Evolutionary conservation across 768 basidiomycete species (phyloP).

Genomic region (Kwoniella pini): DNA sequence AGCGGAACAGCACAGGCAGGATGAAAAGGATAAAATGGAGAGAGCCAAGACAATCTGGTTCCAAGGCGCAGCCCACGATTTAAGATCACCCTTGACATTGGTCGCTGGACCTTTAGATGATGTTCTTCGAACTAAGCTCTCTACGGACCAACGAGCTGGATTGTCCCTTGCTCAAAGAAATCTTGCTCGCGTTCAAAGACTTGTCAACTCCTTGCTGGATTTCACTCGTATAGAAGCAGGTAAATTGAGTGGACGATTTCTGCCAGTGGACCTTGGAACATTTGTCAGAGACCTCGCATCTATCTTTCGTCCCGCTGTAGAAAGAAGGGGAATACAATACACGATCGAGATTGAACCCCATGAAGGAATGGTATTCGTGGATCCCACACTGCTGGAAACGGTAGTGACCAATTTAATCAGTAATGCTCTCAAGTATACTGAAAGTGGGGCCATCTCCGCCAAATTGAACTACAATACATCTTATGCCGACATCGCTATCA

Average conservation of each 20-base stretch:
- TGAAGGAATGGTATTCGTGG: slow-evolving; percentile 26
- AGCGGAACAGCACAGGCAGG: slow-evolving; percentile 9
- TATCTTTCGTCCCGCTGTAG: slow-evolving; percentile 50
- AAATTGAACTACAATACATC: slow-evolving; percentile 28
- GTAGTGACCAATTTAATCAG: slow-evolving; percentile 26
- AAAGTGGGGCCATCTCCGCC: slow-evolving; percentile 12
- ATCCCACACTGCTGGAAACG: slow-evolving; percentile 26
- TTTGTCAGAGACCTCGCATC: slow-evolving; percentile 51
- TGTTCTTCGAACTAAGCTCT: slow-evolving; percentile 15
- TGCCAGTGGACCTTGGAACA: slow-evolving; percentile 42
- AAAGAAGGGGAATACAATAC: slow-evolving; percentile 20
- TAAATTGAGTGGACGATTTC: slow-evolving; percentile 32
- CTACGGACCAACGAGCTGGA: slow-evolving; percentile 1
- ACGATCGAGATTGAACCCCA: slow-evolving; percentile 11
- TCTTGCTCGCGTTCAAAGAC: slow-evolving; percentile 41
- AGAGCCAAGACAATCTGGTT: slow-evolving; percentile 34
- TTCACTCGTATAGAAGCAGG: slow-evolving; percentile 53
- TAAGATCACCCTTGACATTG: slow-evolving; percentile 34
- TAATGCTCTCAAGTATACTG: slow-evolving; percentile 45
- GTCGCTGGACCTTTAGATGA: slow-evolving; percentile 36
- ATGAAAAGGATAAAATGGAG: slow-evolving; percentile 21
- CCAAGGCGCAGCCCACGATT: slow-evolving; percentile 38
- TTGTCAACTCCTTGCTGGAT: slow-evolving; percentile 55
- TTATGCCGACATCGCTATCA: slow-evolving; percentile 46
- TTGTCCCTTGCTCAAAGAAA: slow-evolving; percentile 23